Conservation (phyloP, 2,329 filamentous ascomycete species). For the Hypoxylon sp. region DNA sequence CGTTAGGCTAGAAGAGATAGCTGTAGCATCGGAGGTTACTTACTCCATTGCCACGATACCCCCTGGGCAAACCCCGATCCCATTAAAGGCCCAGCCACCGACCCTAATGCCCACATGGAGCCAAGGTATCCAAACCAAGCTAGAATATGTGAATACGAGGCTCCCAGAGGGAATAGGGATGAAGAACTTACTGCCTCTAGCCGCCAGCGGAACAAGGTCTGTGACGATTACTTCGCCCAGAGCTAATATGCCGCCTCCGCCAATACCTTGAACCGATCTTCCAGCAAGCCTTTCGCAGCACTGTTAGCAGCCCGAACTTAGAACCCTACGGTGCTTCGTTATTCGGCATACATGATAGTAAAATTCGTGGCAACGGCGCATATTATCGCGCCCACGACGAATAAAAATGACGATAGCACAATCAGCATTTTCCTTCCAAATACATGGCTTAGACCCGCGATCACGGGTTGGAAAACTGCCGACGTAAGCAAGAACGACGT, state of each 20-base stretch:
- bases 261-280: slow-evolving; percentile 22
- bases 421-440: slow-evolving; percentile 14
- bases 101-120: slow-evolving; percentile 27
- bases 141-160: slow-evolving; percentile 2
- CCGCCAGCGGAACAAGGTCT: slow-evolving; percentile 23
- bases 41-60: slow-evolving; percentile 27
- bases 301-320: not conserved
- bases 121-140: slow-evolving; percentile 30
- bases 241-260: slow-evolving; percentile 23
- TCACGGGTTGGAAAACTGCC: slow-evolving; percentile 20
- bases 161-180: not conserved
- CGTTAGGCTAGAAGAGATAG: not conserved
- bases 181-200: slow-evolving; percentile 21
- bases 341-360: slow-evolving; percentile 18
- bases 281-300: slow-evolving; percentile 10
- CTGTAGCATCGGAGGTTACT: not conserved
- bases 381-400: slow-evolving; percentile 19
- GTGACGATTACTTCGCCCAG: slow-evolving; percentile 23
- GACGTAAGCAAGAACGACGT: slow-evolving; percentile 20
- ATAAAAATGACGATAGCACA: slow-evolving; percentile 10
- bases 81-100: slow-evolving; percentile 22
- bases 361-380: slow-evolving; percentile 23
- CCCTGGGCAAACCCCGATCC: slow-evolving; percentile 24
- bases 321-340: not conserved
- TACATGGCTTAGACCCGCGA: slow-evolving; percentile 15